A percentile compares a stretch with the other conserved stretches of the same genome.
These are phyloP conservation scores for Dryas octopetala DNA, from an alignment of 306 rosid genomes.

Conservation along the genomic window DNA sequence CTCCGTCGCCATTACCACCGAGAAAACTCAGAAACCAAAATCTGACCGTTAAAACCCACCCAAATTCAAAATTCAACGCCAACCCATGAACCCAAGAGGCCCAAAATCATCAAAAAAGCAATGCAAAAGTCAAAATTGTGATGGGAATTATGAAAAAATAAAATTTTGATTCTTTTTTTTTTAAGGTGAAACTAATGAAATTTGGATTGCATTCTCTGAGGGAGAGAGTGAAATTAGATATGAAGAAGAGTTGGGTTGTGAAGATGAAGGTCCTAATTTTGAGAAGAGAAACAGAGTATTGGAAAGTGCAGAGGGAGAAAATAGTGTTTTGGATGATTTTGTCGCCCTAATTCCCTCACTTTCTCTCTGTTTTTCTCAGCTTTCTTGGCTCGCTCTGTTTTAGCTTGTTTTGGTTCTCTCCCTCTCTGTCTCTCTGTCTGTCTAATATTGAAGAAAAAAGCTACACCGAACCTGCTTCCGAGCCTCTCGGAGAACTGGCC, in stretches of 20 bases:
- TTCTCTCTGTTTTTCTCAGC: slow-evolving; percentile 20
- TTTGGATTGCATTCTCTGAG: slow-evolving; percentile 17
- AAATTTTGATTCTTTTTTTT: not conserved
- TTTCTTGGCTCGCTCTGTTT: not conserved
- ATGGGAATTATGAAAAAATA: not conserved
- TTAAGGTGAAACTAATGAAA: not conserved
- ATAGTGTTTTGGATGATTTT: slow-evolving; percentile 19
- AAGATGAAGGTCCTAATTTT: slow-evolving; percentile 3
- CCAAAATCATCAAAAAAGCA: slow-evolving; percentile 4
- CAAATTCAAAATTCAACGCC: slow-evolving; percentile 28
- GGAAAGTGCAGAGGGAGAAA: slow-evolving; percentile 32
- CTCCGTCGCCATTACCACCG: slow-evolving; percentile 52
- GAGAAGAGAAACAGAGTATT: slow-evolving; percentile 15
- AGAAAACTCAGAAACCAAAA: slow-evolving; percentile 12
- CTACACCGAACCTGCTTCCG: slow-evolving; percentile 77
- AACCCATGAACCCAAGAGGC: slow-evolving; percentile 17
- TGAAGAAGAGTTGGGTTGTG: slow-evolving; percentile 22
- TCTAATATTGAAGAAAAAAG: slow-evolving; percentile 48
- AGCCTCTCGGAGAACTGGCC: slow-evolving; percentile 59
- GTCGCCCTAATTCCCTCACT: slow-evolving; percentile 26
- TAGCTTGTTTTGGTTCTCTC: not conserved
- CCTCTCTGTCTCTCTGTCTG: slow-evolving; percentile 19
- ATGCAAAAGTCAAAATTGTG: slow-evolving; percentile 1
- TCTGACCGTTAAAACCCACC: not conserved
- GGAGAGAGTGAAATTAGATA: slow-evolving; percentile 28